These are phyloP conservation scores for Cucurbita argyrosperma DNA, from an alignment of 306 rosid species.

Conservation along the genomic window DNA sequence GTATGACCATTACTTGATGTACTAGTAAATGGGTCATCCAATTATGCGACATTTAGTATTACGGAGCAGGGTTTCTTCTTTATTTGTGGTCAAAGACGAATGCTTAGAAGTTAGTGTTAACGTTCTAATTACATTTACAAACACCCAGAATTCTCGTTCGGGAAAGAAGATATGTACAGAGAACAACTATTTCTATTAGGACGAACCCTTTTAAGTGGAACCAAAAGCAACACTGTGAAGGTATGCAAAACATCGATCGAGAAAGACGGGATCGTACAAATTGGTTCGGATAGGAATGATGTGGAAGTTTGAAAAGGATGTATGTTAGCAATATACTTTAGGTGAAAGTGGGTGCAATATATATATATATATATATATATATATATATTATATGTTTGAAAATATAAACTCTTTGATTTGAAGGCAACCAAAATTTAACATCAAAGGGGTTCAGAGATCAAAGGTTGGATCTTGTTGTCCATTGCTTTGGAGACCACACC, in stretches of 20 bases:
- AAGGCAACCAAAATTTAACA: conserved; percentile 25
- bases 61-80: not conserved
- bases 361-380: too few relatives aligned
- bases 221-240: too few relatives aligned
- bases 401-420: conserved; percentile 4
- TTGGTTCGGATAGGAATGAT: not conserved
- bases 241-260: too few relatives aligned
- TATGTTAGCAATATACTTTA: conserved; percentile 2
- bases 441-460: conserved; percentile 40
- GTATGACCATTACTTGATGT: too few relatives aligned
- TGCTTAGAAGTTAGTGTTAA: too few relatives aligned
- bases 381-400: not conserved
- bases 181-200: too few relatives aligned
- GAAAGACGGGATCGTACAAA: not conserved
- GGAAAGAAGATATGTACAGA: too few relatives aligned
- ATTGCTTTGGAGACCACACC: conserved; percentile 65
- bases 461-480: conserved; percentile 73
- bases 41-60: not conserved
- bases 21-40: not conserved
- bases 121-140: too few relatives aligned
- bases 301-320: conserved; percentile 6
- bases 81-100: not conserved
- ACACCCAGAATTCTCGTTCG: too few relatives aligned
- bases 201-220: too few relatives aligned
- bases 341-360: not conserved